Conservation (phyloP, 345 rosid genomes). For the Ailanthus altissimus region DNA sequence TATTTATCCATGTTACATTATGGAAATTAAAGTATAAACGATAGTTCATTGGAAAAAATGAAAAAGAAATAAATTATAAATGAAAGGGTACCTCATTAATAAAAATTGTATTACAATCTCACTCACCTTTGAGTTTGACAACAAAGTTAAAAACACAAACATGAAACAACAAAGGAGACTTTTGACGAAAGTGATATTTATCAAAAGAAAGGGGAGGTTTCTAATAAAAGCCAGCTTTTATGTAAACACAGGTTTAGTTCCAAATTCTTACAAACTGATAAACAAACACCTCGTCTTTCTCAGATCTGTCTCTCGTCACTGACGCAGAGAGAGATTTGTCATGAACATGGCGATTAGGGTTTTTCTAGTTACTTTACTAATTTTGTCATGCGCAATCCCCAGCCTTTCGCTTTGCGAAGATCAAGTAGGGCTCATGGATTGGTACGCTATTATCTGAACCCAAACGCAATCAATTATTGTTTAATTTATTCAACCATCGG, state of each 20-base stretch:
- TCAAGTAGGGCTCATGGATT: constrained; percentile 96
- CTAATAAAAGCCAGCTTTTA: constrained; percentile 11
- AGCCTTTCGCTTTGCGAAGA: constrained; percentile 78
- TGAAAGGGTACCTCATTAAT: no score
- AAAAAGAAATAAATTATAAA: no score
- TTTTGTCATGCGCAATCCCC: constrained; percentile 42
- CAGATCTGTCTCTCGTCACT: constrained; percentile 32
- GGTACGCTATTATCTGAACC: constrained; percentile 44
- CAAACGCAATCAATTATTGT: neutral
- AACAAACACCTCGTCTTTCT: constrained; percentile 15
- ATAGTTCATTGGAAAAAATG: no score
- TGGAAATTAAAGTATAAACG: no score
- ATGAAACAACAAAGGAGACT: no score
- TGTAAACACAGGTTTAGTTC: neutral
- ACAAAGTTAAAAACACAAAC: no score
- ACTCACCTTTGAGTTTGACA: no score
- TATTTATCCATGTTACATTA: no score
- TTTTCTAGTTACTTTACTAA: constrained; percentile 32
- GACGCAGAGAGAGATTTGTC: constrained; percentile 28
- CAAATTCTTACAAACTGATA: no score
- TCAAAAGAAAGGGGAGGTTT: neutral
- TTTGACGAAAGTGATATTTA: neutral
- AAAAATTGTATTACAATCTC: no score
- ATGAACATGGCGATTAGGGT: constrained; percentile 61
- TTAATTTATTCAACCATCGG: neutral